Base-by-base conservation (phyloP, 2,329 filamentous ascomycete genomes). In the Drechslerella coelobrocha region DNA sequence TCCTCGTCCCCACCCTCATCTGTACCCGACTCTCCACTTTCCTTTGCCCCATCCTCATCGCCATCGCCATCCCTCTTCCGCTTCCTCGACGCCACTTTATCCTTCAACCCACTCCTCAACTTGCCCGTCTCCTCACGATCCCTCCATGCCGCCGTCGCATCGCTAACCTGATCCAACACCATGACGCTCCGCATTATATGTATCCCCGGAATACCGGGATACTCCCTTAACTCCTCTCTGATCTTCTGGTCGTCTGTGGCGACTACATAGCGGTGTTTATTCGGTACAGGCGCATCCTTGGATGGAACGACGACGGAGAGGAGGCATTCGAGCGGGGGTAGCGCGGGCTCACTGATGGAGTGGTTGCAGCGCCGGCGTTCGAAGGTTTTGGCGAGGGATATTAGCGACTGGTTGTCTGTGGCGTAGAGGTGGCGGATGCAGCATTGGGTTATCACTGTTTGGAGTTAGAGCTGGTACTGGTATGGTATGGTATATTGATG, bases 111-210 rank as follows among this genome's bases (percentile, higher is more conserved):
- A 17, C 84, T 83, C 73, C 87, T 84, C 76, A 92, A 90, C 80
- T 95, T 95, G 62, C 82, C 83, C 75, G 83, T 85, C 81, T 94
- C 91, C 72, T 90, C 89, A 68, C 82, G 82, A 55, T 88, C 84
- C 71, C 88, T 84, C 50, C 86, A 83, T 65, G 85, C 82, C 39
- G 84, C 84, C 14, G 87, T 89, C 59, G 84, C 83, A 39, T 82
- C 84, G 17, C 89, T 87, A 88, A 94, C 91, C 12, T 89, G 89
- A 78, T 90, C 86, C 82, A 90, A 83, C 61, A 89, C 87, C 85
- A 93, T 90, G 59, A 95, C 89, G 72, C 88, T 90, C 61, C 89
- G 83, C 73, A 87, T 87, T 74, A 93, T 89, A 77, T 93, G 93
- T 50, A 94, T 85, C 72, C 93, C 78, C 19, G 90, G 90, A 52